These are phyloP conservation scores for Psilocybe subaeruginosa DNA, from an alignment of 768 basidiomycete species.

Conservation along the genomic window DNA sequence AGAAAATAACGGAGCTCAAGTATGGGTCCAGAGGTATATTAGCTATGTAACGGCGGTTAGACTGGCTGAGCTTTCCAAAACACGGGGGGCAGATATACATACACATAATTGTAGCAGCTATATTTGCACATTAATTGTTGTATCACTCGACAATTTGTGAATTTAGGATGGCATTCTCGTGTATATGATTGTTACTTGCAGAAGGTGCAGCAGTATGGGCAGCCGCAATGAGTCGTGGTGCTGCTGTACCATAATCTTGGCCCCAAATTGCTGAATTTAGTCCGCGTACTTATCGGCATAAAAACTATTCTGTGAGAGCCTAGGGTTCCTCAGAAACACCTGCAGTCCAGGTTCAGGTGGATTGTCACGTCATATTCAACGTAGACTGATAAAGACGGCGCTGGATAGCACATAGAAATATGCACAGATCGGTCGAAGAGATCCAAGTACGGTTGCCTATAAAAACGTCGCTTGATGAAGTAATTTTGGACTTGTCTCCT, in stretches of 20 bases:
- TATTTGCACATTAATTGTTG: not conserved
- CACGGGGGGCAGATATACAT: not conserved
- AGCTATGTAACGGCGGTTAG: not conserved
- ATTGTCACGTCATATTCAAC: constrained; percentile 13
- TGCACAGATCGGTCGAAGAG: constrained; percentile 11
- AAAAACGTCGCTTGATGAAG: constrained; percentile 14
- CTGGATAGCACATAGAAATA: constrained; percentile 11
- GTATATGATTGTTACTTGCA: constrained; percentile 12
- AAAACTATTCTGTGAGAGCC: constrained; percentile 8
- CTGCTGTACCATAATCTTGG: constrained; percentile 14
- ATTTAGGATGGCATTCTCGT: constrained; percentile 13
- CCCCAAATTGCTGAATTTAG: constrained; percentile 17
- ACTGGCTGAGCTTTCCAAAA: constrained; percentile 4
- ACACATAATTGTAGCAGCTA: constrained; percentile 2
- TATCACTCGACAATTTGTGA: not conserved
- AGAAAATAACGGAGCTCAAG: not conserved
- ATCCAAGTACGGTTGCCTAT: constrained; percentile 7
- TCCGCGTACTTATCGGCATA: constrained; percentile 11
- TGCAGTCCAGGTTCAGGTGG: constrained; percentile 10
- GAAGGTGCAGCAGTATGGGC: constrained; percentile 7
- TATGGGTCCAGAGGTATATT: not conserved
- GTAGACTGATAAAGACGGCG: constrained; percentile 12
- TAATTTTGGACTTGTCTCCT: constrained; percentile 14
- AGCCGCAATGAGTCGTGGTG: constrained; percentile 12
- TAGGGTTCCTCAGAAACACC: constrained; percentile 5